Base-by-base conservation (phyloP, 306 rosid genomes). In the Cyamopsis tetragonoloba region DNA sequence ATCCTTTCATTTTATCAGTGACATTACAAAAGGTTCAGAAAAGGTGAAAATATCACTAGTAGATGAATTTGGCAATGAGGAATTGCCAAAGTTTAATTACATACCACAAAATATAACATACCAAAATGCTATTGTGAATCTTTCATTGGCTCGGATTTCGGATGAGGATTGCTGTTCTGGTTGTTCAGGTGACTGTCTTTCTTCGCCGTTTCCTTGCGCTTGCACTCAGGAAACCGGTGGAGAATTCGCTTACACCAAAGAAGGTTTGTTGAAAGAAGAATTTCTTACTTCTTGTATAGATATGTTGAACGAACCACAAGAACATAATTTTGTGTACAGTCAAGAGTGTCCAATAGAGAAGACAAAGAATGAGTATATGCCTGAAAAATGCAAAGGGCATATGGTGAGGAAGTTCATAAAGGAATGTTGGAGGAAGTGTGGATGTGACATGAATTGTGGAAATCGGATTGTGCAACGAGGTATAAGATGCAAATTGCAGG, bases 191-290 rank as follows among this genome's bases (percentile, higher is more conserved):
- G 62, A 87, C 66, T 90, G 97, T 70, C 89, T 90, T 47, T 77
- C 82, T 6, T 57, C 74, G 1, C 13, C 84, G 66, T 34, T 87
- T 34, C 88, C 97, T 8, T 90, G 97, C 79, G 90, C 88, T 10
- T 90, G 97, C 80, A 88, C 97, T 77, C 84, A 75, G 8, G 95
- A 87, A 83, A 90, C 97, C 54, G 87, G 97, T 66, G 97, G 97
- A 53, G 97, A 85, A 74, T 90, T 80, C 80, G 95, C 89, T 7
- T 90, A 90, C 81, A 85, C 88, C 3, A 71, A 50, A 15, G 49
- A 82, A 47, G 92, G 97, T 64, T 77, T 69, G 61, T 81, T 90
- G 65, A 84, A 79, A 73, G 90, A 84, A 39, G 87, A 87, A 15
- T 87, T 90, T 81, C 68, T 87, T 22, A 55, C 41, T 7, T 73